A percentile compares a stretch with the other conserved stretches of the same genome.
Conservation (phyloP, 140 eudicot genomes). For the Cichorium intybus region DNA sequence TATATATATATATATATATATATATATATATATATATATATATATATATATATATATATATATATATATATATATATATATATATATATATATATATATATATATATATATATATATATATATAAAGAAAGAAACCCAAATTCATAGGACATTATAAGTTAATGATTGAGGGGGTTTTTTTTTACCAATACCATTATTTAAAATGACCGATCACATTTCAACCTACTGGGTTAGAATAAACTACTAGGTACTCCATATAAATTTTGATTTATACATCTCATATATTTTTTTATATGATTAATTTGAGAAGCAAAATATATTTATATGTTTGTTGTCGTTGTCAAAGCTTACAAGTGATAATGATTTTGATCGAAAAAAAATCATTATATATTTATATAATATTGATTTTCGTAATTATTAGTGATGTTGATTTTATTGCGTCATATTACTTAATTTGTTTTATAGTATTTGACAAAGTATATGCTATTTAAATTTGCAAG, state of each 20-base stretch:
- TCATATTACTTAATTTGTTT: neutral
- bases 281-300: neutral
- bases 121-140: too few species aligned
- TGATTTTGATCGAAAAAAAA: neutral
- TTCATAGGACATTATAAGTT: too few species aligned
- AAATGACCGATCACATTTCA: too few species aligned
- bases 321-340: neutral
- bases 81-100: too few species aligned
- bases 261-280: neutral
- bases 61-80: too few species aligned
- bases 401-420: neutral
- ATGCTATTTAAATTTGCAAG: neutral
- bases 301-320: neutral
- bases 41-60: too few species aligned
- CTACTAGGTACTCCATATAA: too few species aligned
- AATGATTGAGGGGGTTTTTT: too few species aligned
- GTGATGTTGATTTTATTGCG: neutral
- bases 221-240: neutral
- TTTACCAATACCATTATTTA: too few species aligned
- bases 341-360: neutral
- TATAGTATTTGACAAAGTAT: neutral
- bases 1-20: too few species aligned
- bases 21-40: too few species aligned
- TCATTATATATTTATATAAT: neutral
- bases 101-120: too few species aligned